phyloP scores from a whole-genome alignment of 331 rosid genomes.

The Ulmus americana region DNA sequence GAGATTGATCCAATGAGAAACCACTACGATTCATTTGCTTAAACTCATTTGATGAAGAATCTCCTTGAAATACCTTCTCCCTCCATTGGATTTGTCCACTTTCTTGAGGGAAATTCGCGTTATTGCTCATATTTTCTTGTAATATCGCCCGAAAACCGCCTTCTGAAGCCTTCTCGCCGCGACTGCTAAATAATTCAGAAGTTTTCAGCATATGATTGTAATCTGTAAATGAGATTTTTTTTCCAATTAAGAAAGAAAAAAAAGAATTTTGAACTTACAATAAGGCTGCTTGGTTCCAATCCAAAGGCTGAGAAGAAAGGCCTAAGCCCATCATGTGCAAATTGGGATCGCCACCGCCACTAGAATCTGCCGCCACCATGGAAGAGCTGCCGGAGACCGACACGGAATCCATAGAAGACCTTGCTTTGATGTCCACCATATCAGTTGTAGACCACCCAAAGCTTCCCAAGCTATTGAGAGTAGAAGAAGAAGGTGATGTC shows the following conservation, averaged over 20 bases:
- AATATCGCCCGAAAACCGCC: slow-evolving; percentile 59
- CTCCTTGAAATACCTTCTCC: slow-evolving; percentile 47
- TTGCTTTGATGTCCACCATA: slow-evolving; percentile 55
- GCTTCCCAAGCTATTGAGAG: slow-evolving; percentile 47
- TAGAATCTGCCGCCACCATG: slow-evolving; percentile 38
- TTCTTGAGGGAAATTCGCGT: slow-evolving; percentile 54
- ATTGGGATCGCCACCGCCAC: slow-evolving; percentile 43
- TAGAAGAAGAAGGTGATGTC: slow-evolving; percentile 63
- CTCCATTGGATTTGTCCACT: slow-evolving; percentile 65
- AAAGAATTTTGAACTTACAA: slow-evolving; percentile 44
- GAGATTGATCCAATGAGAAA: slow-evolving; percentile 59
- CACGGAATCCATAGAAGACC: slow-evolving; percentile 55
- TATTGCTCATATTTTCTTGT: slow-evolving; percentile 57
- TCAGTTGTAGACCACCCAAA: slow-evolving; percentile 54
- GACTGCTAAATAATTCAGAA: neutral
- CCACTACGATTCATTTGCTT: slow-evolving; percentile 48
- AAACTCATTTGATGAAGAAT: slow-evolving; percentile 36
- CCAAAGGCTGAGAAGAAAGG: slow-evolving; percentile 68
- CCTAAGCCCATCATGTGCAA: slow-evolving; percentile 85
- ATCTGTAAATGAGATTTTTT: too few species aligned
- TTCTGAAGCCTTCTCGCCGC: slow-evolving; percentile 55
- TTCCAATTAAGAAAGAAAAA: neutral
- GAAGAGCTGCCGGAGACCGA: slow-evolving; percentile 48
- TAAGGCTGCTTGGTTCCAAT: slow-evolving; percentile 86
- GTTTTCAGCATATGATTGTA: too few species aligned